Evolutionary conservation across 768 basidiomycete genomes (phyloP).

Genomic region (Hebeloma cylindrosporum): DNA sequence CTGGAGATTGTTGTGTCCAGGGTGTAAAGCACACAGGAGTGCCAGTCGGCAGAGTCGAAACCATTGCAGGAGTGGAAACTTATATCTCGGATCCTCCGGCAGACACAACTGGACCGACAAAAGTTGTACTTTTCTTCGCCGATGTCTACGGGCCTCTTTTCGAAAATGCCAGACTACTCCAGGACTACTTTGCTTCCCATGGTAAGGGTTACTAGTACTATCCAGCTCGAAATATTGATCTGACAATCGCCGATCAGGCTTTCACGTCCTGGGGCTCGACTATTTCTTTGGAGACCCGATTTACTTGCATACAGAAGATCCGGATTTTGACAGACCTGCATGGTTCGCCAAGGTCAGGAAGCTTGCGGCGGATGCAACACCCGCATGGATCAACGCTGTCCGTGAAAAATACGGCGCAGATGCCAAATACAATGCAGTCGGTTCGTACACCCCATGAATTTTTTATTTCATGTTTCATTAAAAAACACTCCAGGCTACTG

Average conservation of each 20-base stretch:
- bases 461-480: neutral
- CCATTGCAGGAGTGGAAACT: slow-evolving; percentile 46
- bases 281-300: slow-evolving; percentile 65
- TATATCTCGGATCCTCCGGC: slow-evolving; percentile 54
- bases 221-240: neutral
- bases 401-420: slow-evolving; percentile 48
- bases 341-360: slow-evolving; percentile 42
- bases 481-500: slow-evolving; percentile 47
- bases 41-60: slow-evolving; percentile 39
- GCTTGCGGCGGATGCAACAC: slow-evolving; percentile 39
- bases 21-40: slow-evolving; percentile 52
- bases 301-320: slow-evolving; percentile 35
- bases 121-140: slow-evolving; percentile 55
- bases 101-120: slow-evolving; percentile 32
- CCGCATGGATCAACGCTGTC: slow-evolving; percentile 54
- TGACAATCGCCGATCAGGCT: slow-evolving; percentile 39
- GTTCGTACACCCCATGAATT: slow-evolving; percentile 26
- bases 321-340: slow-evolving; percentile 33
- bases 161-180: slow-evolving; percentile 56
- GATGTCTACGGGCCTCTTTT: slow-evolving; percentile 62
- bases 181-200: slow-evolving; percentile 62
- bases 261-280: slow-evolving; percentile 57
- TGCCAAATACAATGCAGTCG: slow-evolving; percentile 45
- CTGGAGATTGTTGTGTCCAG: slow-evolving; percentile 52
- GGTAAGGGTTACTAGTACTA: slow-evolving; percentile 44